Evolutionary conservation across 169 alveolate genomes (phyloP), one percentile per base, ranked within the genome.

Genomic region (Eimeria praecox): DNA sequence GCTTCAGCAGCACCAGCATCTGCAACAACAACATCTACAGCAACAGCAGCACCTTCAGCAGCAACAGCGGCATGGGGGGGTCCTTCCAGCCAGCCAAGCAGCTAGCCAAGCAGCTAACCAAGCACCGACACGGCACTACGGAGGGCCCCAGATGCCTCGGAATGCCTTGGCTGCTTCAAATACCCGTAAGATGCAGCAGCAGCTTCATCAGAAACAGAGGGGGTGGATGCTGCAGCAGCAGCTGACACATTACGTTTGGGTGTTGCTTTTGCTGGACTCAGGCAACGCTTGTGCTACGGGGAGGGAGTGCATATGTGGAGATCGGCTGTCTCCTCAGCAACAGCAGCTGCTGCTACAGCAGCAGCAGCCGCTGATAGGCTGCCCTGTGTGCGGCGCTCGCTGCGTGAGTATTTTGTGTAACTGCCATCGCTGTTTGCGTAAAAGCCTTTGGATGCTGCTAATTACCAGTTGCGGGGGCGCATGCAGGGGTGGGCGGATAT

Each of bases 311-410:
- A 35, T 54, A 6, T 82, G 90, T 20, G 52, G 90, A 27, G 64
- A 82, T 42, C 44, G 64, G 30, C 66, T 52, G 90, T 54, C 90
- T 46, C 90, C 71, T 46, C 90, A 82, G 66, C 90, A 54, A 75
- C 90, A 82, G 66, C 90, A 52, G 54, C 75, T n/a, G 75, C 73
- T 46, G 73, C 73, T 52, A 75, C 90, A 82, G 90, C 90, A 82
- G 52, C 90, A 82, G 90, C 90, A 82, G 90, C 90, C 66, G 73
- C 73, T 82, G 66, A 46, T 52, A 33, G 33, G 54, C 90, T 54
- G 66, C 75, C 22, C 71, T 20, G 22, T 33, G 35, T 82, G 90
- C 33, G 66, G 90, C 52, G 33, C 52, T n/a, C 73, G 64, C 73
- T 52, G 90, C 30, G 75, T 46, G 54, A 82, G 90, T 77, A 49